phyloP scores from a whole-genome alignment of 768 basidiomycete genomes.

The Panaeolus cyanescens region DNA sequence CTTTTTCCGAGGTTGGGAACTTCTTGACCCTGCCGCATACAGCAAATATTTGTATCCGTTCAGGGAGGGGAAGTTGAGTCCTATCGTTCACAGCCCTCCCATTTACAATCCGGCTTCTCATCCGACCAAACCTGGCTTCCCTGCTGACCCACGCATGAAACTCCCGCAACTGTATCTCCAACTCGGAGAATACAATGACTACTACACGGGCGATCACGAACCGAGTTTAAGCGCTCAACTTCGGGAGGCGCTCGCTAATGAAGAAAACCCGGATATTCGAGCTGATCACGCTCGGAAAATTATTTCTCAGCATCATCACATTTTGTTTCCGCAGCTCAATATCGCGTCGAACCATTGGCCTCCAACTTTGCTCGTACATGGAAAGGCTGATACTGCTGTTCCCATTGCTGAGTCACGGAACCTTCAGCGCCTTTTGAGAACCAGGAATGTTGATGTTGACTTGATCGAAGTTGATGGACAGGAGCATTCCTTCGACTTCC shows the following conservation, averaged over 20 bases:
- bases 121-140: slow-evolving; percentile 52
- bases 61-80: slow-evolving; percentile 16
- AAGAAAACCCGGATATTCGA: slow-evolving; percentile 3
- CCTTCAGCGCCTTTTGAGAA: slow-evolving; percentile 29
- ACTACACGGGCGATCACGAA: slow-evolving; percentile 50
- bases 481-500: slow-evolving; percentile 61
- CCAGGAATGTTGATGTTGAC: slow-evolving; percentile 28
- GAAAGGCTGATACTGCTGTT: slow-evolving; percentile 49
- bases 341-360: slow-evolving; percentile 36
- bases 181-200: slow-evolving; percentile 57
- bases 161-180: slow-evolving; percentile 61
- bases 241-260: slow-evolving; percentile 24
- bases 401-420: slow-evolving; percentile 39
- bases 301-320: slow-evolving; percentile 30
- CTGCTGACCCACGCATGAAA: slow-evolving; percentile 64
- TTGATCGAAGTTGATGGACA: slow-evolving; percentile 26
- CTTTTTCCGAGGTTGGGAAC: slow-evolving; percentile 57
- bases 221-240: slow-evolving; percentile 50
- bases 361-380: slow-evolving; percentile 48
- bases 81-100: slow-evolving; percentile 44
- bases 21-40: slow-evolving; percentile 52
- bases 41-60: slow-evolving; percentile 49
- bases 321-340: slow-evolving; percentile 49
- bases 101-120: slow-evolving; percentile 47
- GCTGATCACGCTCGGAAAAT: background rate